Evolutionary conservation across 495 filamentous ascomycete genomes (phyloP), one percentile per base, ranked within the genome.

Genomic region (Paragyromitra xinjiangensis): DNA sequence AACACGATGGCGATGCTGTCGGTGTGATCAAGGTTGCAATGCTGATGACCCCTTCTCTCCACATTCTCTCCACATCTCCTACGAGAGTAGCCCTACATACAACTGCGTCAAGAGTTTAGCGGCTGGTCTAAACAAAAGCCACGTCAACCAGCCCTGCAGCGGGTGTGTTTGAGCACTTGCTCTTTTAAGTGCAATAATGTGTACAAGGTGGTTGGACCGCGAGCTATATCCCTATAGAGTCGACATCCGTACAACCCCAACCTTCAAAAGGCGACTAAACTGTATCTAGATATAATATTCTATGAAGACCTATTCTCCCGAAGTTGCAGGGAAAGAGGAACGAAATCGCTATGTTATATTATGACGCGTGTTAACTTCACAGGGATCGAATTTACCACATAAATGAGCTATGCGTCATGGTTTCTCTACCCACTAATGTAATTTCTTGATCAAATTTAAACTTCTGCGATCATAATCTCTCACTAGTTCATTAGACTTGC

Each of bases 71-170:
- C 24, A 51, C 39, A 26, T 64, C 26, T 6, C 14, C 26, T 61
- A 22, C 37, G 11, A 66, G n/a, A 51, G 64, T 34, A 34, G 22
- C 14, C 24, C 45, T 51, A n/a, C 24, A 50, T 34, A 6, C 4
- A 39, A n/a, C 9, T 51, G 50, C 29, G 1, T 7, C 44, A 45
- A 34, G 12, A 14, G 42, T 34, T 62, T 39, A 48, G n/a, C 0
- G 42, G 48, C 26, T 39, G 22, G 39, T 39, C 39, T 48, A 40
- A 39, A 22, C 14, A 39, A 70, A 70, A 22, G 40, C 55, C 68
- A 70, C 68, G 68, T 70, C 68, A 62, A 19, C 64, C 6, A 22
- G 40, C 22, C 14, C 16, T 26, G 22, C 24, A 8, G 19, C 4
- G 26, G 1, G 11, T 34, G 29, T 34, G 2, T 34, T 34, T 34